These are phyloP conservation scores for Mycena citricolor DNA, from an alignment of 1,284 basidiomycete species.

Conservation along the genomic window DNA sequence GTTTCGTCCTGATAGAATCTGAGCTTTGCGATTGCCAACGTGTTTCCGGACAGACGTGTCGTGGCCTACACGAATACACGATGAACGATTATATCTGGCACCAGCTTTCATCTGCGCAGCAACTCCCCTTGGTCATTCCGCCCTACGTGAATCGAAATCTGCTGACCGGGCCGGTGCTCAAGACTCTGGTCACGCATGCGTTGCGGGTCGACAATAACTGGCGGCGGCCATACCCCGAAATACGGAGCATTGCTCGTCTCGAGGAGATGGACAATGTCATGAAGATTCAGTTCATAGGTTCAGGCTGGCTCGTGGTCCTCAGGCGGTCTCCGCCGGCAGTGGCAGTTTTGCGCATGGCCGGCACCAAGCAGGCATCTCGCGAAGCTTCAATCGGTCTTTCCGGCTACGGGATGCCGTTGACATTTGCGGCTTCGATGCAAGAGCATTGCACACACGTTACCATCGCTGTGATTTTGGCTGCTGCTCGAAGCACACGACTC, in stretches of 20 bases:
- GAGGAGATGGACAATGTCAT: constrained; percentile 37
- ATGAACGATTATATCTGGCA: constrained; percentile 26
- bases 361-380: constrained; percentile 30
- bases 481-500: constrained; percentile 7
- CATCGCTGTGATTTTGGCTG: constrained; percentile 15
- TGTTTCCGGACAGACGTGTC: constrained; percentile 1
- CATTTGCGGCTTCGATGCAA: constrained; percentile 14
- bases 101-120: constrained; percentile 28
- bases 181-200: constrained; percentile 39
- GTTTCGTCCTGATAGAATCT: background rate
- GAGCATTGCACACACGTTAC: constrained; percentile 9
- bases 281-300: constrained; percentile 46
- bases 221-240: constrained; percentile 36
- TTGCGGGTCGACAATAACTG: constrained; percentile 54
- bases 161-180: constrained; percentile 36
- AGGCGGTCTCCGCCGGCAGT: constrained; percentile 36
- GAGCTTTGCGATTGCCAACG: background rate
- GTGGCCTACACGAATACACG: constrained; percentile 4
- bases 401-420: constrained; percentile 26
- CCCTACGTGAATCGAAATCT: constrained; percentile 25
- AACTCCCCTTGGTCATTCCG: constrained; percentile 33
- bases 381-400: constrained; percentile 38
- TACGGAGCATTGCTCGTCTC: constrained; percentile 38
- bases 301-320: constrained; percentile 47
- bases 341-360: constrained; percentile 41